Base-by-base conservation (phyloP, 495 filamentous ascomycete genomes). In the Cenococcum geophilum region DNA sequence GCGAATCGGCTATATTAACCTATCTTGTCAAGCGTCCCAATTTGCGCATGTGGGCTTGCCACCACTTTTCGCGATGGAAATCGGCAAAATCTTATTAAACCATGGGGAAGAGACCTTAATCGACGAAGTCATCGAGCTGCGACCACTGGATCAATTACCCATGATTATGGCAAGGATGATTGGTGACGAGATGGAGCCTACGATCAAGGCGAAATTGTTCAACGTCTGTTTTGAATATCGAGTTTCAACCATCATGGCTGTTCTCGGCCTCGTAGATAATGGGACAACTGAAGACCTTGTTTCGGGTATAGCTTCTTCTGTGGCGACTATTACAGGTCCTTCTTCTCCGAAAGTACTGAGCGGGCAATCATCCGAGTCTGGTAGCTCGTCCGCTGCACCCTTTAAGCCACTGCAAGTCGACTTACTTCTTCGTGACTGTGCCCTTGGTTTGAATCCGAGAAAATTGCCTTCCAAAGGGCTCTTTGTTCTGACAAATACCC, bases 151-250 rank as follows among this genome's bases (percentile, higher is more conserved):
- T 25, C 69, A 73, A 51, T 64, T 80, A 34, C 83, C 85, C 1
- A 83, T 87, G 71, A 64, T 90, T 27, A 89, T 91, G 85, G 83
- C 86, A 63, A 81, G 95, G 49, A 87, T 93, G 73, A 86, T 99
- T 55, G 89, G 89, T 0, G 91, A 97, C 71, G 95, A 97, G 67
- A 89, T 95, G 75, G 92, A 97, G 58, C 91, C 95, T 0, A 85
- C 89, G 12, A 75, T 96, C 57, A 95, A 92, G 71, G 68, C 97
- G 61, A 95, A 95, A 70, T 71, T 97, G 27, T 85, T 86, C 72
- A 89, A 92, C 62, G 56, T 96, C 12, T 85, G 84, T 55, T 68
- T 88, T 20, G 95, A 99, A 63, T 97, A 99, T 72, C 84, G 84
- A 8, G 84, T 97, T 11, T 79, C 89, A 2, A 89, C 87, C 6